Evolutionary conservation across 2,329 filamentous ascomycete genomes (phyloP).

Genomic region (Ascochyta fabae): DNA sequence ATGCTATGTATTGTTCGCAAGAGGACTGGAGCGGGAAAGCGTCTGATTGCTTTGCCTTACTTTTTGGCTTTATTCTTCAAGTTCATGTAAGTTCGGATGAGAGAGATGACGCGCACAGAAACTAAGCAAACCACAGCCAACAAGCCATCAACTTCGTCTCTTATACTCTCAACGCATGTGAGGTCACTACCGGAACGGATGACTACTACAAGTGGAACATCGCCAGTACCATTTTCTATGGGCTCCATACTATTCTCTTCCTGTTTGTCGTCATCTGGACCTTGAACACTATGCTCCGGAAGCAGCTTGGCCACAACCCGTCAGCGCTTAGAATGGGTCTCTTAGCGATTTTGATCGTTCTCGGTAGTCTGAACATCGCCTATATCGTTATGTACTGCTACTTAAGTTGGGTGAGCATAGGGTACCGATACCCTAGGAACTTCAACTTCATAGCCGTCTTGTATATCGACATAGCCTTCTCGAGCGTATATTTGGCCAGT

Average conservation of each 20-base stretch:
- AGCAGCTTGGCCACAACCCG: constrained; percentile 21
- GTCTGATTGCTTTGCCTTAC: constrained; percentile 29
- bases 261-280: constrained; percentile 32
- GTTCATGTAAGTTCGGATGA: constrained; percentile 26
- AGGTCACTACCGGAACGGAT: background rate
- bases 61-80: constrained; percentile 17
- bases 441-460: background rate
- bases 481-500: background rate
- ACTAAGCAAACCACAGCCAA: constrained; percentile 1
- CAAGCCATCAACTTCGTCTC: background rate
- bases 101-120: background rate
- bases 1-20: constrained; percentile 25
- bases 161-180: constrained; percentile 7
- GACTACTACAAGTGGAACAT: constrained; percentile 10
- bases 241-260: constrained; percentile 29
- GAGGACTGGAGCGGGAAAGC: constrained; percentile 26
- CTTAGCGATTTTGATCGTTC: constrained; percentile 23
- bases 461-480: constrained; percentile 4
- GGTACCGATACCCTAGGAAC: no score
- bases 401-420: background rate
- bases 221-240: constrained; percentile 26
- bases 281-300: constrained; percentile 35
- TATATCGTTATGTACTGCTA: constrained; percentile 24
- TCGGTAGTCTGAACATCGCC: constrained; percentile 26
- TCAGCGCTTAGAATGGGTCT: constrained; percentile 20